Base-by-base conservation (phyloP, 2,329 filamentous ascomycete species). In the Cercospora janseana region DNA sequence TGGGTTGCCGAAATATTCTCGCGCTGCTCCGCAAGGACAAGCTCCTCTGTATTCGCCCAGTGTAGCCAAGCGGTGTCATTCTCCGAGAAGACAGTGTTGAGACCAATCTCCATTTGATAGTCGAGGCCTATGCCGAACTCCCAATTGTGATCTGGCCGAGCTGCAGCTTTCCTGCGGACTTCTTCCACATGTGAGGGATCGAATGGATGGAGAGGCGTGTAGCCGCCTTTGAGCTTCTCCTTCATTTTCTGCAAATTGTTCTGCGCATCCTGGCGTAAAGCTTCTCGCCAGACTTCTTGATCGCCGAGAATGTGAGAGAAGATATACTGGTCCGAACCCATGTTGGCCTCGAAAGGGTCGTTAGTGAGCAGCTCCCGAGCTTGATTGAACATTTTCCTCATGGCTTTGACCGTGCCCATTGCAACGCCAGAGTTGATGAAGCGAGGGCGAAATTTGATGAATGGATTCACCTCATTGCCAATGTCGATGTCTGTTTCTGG, bases 401-500 rank as follows among this genome's bases (percentile, higher is more conserved):
- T 60, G 3, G 60, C 61, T n/a, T 52, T 46, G 4, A 62, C 54
- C 7, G 53, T 52, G 2, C 62, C 63, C 26, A 65, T 59, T 6
- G 42, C 56, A 2, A 59, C 52, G 9, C 60, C 59, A 1, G 57
- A 55, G 32, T 60, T 59, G 13, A 64, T 54, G 64, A 70, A 79
- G 12, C 72, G 67, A 10, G 75, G 75, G 1, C 73, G 68, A 29
- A 69, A 73, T 26, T 69, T 62, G 47, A 65, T 63, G 5, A 64
- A 65, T 15, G 71, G 61, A 1, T 64, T 61, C 26, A 55, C 63
- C 28, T 56, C 52, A 20, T 72, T 60, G 34, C 66, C 66, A 2
- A 73, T 73, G 55, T 79, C 79, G 0, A 55, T 66, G 58, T 78
- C 75, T 2, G 74, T 77, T 18, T 69, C 60, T 48, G 67, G 66